phyloP scores from a whole-genome alignment of 1,139 yeast genomes.

The Suhomyces atakaporum region DNA sequence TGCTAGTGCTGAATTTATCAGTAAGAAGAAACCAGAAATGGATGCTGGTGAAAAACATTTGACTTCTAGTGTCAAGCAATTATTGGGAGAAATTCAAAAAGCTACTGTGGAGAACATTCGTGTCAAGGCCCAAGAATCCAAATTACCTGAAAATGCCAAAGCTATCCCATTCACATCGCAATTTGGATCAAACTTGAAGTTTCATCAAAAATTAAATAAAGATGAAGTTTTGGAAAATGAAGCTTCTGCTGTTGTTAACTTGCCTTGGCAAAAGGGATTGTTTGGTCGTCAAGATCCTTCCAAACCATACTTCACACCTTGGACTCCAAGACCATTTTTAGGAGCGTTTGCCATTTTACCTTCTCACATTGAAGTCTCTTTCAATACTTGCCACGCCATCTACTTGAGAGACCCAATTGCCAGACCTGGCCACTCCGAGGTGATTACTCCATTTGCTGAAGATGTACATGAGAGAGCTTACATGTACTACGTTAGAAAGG shows the following conservation, averaged over 20 bases:
- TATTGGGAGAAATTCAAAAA: slow-evolving; percentile 56
- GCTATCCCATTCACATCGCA: slow-evolving; percentile 50
- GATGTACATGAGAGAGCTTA: slow-evolving; percentile 92
- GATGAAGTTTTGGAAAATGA: slow-evolving; percentile 61
- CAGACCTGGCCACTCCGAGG: slow-evolving; percentile 95
- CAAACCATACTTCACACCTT: slow-evolving; percentile 91
- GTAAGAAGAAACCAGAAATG: slow-evolving; percentile 41
- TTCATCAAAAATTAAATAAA: slow-evolving; percentile 50
- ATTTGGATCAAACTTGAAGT: slow-evolving; percentile 57
- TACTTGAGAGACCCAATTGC: slow-evolving; percentile 96
- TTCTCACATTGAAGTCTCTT: slow-evolving; percentile 85
- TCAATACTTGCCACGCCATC: slow-evolving; percentile 90
- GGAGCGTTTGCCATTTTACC: slow-evolving; percentile 94
- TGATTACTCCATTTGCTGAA: slow-evolving; percentile 83
- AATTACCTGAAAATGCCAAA: slow-evolving; percentile 31
- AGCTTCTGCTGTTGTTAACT: slow-evolving; percentile 45
- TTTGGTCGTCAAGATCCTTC: slow-evolving; percentile 78
- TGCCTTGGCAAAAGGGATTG: slow-evolving; percentile 77
- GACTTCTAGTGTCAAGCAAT: slow-evolving; percentile 52
- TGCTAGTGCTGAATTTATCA: slow-evolving; percentile 25
- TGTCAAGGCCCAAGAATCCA: slow-evolving; percentile 28
- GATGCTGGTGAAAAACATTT: slow-evolving; percentile 40
- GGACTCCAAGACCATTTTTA: slow-evolving; percentile 92
- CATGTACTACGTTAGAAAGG: slow-evolving; percentile 88
- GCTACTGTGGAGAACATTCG: slow-evolving; percentile 54